These are phyloP conservation scores for Phaeotremella fagi DNA, from an alignment of 768 basidiomycete species.

Conservation along the genomic window DNA sequence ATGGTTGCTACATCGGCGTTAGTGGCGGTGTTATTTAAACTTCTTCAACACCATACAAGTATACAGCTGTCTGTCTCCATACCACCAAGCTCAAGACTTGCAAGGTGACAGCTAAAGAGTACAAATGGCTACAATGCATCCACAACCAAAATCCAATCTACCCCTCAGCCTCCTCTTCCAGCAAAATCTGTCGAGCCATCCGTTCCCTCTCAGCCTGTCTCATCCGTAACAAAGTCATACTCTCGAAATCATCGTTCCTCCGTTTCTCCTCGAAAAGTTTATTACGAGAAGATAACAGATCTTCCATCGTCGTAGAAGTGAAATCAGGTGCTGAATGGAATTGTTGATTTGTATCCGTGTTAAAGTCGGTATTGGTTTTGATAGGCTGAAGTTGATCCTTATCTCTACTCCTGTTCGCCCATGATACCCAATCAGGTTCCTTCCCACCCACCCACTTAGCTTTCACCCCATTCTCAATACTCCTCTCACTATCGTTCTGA, in stretches of 20 bases:
- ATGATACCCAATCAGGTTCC: conserved; percentile 33
- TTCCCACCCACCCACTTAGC: conserved; percentile 35
- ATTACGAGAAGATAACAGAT: conserved; percentile 18
- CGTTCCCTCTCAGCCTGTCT: conserved; percentile 41
- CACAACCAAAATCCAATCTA: too few relatives aligned
- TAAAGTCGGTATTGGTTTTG: too few relatives aligned
- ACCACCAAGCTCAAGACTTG: too few relatives aligned
- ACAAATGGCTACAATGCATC: too few relatives aligned
- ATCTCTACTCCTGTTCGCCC: conserved; percentile 15
- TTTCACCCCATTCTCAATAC: conserved; percentile 29
- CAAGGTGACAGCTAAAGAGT: too few relatives aligned
- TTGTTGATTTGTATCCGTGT: too few relatives aligned
- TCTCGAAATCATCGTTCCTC: conserved; percentile 35
- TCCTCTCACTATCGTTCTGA: conserved; percentile 3
- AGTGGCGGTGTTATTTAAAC: too few relatives aligned
- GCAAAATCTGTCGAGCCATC: conserved; percentile 37
- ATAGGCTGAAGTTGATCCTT: not conserved
- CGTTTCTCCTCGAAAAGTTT: conserved; percentile 4
- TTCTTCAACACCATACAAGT: too few relatives aligned
- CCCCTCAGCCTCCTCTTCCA: conserved; percentile 36
- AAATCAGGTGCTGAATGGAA: conserved; percentile 25
- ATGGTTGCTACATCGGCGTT: too few relatives aligned
- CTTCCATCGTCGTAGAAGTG: conserved; percentile 25
- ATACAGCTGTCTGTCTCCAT: too few relatives aligned
- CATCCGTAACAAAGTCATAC: conserved; percentile 45